Evolutionary conservation across 108 stramenopile species (phyloP).

Genomic region (Pseudonitzschia pungens): DNA sequence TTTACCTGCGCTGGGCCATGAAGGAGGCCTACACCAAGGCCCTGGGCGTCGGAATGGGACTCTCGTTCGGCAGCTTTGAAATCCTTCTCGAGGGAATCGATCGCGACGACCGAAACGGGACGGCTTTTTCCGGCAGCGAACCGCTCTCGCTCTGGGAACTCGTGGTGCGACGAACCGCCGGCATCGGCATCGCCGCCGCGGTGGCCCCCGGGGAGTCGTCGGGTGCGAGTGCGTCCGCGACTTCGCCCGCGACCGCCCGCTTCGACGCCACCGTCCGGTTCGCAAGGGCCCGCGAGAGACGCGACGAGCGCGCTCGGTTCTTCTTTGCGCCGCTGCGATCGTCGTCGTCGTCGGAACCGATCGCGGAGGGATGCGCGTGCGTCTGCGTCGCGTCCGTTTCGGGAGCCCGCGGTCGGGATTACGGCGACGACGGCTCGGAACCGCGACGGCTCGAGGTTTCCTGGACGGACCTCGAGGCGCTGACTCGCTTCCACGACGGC

Average conservation of each 20-base stretch:
- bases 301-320: constrained; percentile 14
- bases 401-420: not conserved
- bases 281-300: not conserved
- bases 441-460: not conserved
- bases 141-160: not conserved
- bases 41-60: constrained; percentile 68
- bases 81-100: constrained; percentile 20
- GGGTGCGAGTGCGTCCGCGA: no score
- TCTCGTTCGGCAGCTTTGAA: constrained; percentile 62
- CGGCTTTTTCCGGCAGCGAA: no score
- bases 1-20: constrained; percentile 78
- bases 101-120: not conserved
- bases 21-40: constrained; percentile 89
- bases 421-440: not conserved
- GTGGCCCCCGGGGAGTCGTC: no score
- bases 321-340: constrained; percentile 22
- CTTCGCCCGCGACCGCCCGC: no score
- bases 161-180: not conserved
- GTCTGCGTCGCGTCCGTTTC: constrained; percentile 10
- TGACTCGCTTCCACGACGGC: not conserved
- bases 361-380: constrained; percentile 28
- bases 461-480: constrained; percentile 5
- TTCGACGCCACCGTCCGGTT: not conserved
- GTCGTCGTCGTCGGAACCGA: not conserved
- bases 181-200: no score